These are phyloP conservation scores for Trichophyton benhamiae DNA, from an alignment of 2,329 filamentous ascomycete genomes.

Conservation along the genomic window DNA sequence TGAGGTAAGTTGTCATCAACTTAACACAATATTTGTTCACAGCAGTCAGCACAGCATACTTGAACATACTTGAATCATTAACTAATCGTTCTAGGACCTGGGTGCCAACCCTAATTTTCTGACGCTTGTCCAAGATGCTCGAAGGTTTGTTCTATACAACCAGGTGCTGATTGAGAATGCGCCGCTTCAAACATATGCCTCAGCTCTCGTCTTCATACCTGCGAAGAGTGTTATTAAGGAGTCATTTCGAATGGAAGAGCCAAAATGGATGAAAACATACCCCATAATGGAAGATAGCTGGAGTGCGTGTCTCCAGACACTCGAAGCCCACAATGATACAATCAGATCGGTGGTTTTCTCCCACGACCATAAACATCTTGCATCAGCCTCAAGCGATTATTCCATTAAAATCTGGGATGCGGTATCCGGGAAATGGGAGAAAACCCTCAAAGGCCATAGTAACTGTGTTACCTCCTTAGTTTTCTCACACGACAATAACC, in stretches of 20 bases:
- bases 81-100: neutral
- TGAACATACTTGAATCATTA: neutral
- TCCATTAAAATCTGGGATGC: conserved; percentile 4
- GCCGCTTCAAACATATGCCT: neutral
- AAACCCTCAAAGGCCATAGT: neutral
- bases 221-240: neutral
- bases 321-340: neutral
- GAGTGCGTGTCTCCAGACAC: conserved; percentile 3
- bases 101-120: neutral
- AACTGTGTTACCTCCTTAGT: neutral
- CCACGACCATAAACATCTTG: neutral
- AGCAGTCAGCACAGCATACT: neutral
- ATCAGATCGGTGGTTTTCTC: neutral
- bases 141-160: neutral
- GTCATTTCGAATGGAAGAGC: neutral
- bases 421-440: neutral
- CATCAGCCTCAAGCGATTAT: neutral
- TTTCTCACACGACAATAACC: neutral
- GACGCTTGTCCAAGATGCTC: neutral
- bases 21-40: neutral
- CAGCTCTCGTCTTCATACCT: neutral
- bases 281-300: neutral
- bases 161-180: neutral
- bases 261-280: conserved; percentile 1
- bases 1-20: neutral